Evolutionary conservation across 1,284 basidiomycete genomes (phyloP).

Genomic region (Trichosporon sp.): DNA sequence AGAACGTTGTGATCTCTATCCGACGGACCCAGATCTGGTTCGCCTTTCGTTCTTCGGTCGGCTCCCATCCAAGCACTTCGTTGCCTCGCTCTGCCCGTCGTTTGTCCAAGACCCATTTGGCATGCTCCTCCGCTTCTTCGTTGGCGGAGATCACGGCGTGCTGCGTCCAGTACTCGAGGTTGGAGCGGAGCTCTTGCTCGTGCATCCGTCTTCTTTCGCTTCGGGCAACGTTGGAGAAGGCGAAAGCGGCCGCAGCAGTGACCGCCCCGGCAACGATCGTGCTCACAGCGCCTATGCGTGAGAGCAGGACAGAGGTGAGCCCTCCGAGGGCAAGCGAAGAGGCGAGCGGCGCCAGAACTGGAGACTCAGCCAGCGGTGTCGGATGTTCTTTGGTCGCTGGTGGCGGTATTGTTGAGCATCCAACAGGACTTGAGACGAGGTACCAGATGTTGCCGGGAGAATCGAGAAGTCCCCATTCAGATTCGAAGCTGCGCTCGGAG

Average conservation of each 20-base stretch:
- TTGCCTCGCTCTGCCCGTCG: neutral
- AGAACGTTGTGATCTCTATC: constrained; percentile 31
- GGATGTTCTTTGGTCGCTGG: neutral
- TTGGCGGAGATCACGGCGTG: neutral
- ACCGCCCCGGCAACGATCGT: neutral
- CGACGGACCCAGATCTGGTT: constrained; percentile 22
- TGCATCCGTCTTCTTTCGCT: neutral
- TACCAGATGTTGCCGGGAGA: constrained; percentile 30
- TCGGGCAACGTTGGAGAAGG: neutral
- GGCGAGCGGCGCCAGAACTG: neutral
- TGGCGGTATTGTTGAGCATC: constrained; percentile 19
- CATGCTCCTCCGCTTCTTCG: neutral
- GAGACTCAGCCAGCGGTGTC: neutral
- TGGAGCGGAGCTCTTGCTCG: neutral
- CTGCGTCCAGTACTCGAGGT: neutral
- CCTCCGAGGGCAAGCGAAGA: neutral
- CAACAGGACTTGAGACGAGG: constrained; percentile 27
- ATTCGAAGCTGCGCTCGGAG: neutral
- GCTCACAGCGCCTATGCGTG: neutral
- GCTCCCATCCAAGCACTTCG: neutral
- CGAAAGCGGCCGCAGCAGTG: neutral
- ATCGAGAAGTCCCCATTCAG: constrained; percentile 20
- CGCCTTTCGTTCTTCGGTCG: neutral
- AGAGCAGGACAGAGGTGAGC: neutral
- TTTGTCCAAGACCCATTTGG: neutral